Evolutionary conservation across 768 basidiomycete genomes (phyloP), one percentile per base, ranked within the genome.

Genomic region (Podaxis pistillaris): DNA sequence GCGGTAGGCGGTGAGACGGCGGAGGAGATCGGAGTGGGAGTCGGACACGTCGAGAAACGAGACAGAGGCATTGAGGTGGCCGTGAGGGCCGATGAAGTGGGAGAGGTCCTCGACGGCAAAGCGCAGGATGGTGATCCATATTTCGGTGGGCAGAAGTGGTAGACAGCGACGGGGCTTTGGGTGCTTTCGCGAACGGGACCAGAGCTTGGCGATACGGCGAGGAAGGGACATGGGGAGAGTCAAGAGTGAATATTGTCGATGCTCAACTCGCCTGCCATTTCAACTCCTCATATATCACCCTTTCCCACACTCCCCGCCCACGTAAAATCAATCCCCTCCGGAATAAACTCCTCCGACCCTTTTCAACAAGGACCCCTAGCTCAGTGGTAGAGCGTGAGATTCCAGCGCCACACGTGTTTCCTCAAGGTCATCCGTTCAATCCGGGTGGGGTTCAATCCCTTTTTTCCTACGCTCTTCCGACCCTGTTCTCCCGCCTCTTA

Each of bases 111-210:
- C 70, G 22, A 83, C 81, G 0, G 86, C 87, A 67, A 83, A 82
- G 44, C 84, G 83, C 57, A 91, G 74, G 62, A 91, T 82, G 67
- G 81, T 71, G n/a, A 83, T 74, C 89, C 89, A 90, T 6, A 91
- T 69, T 66, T 91, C 89, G 1, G 80, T 69, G 0, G 89, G 89
- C 13, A 89, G 77, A 22, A 3, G 36, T 19, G 59, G 59, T 0
- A 52, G 59, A 3, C 11, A 9, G 7, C 38, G 49, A 22, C 28
- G 37, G 2, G 49, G 17, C 11, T 60, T 51, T 24, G 33, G 2
- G n/a, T 36, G 24, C 11, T 19, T 19, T 36, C 12, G 38, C 7
- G 38, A 38, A 5, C 38, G 59, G 30, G 13, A 13, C 54, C 36
- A 56, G 56, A 44, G 26, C 26, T n/a, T 44, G 40, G 41, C 5